Evolutionary conservation across 208 protist genomes (phyloP), one percentile per base, ranked within the genome.

Genomic region (Lotmaria passim): DNA sequence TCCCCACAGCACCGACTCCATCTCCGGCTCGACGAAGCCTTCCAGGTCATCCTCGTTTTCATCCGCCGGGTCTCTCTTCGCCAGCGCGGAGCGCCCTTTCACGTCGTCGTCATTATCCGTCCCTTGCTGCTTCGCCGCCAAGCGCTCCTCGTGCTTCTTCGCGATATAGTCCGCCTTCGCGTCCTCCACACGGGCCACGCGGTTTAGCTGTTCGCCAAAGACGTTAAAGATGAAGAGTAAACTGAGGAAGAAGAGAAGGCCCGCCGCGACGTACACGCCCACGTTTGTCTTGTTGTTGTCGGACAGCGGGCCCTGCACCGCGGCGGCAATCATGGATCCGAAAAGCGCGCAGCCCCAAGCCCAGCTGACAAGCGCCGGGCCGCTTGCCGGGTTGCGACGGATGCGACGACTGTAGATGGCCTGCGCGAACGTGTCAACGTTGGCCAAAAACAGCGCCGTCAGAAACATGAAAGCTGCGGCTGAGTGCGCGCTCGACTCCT

Each of bases 391-490:
- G 28, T 64, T 41, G n/a, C 52, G 46, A 21, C 80, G 82, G 46
- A 93, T 83, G 44, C 84, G 68, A 21, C 82, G 77, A 55, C 78
- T 90, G 85, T 93, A 93, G 60, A 86, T 69, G 23, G 84, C 87
- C 36, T 83, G 65, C 3, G 82, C 82, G 15, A 93, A 78, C 43
- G 83, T 86, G 67, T 93, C 87, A 5, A 93, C 70, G 65, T 85
- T 87, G 15, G 79, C 74, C 64, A 83, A 73, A 52, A 78, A 75
- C 44, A 86, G 79, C 19, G 57, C 62, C 23, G 71, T 78, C 33
- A 90, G 24, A 52, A 90, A 89, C 64, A 89, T 69, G 51, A 93
- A 76, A 1, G 58, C 78, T 2, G 71, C 80, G 10, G 66, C 84
- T 7, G 69, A 55, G 23, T 73, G 61, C 31, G 80, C 85, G 51